Percentiles rank a stretch among this genome's conserved stretches.
These are phyloP conservation scores for Dentipellis sp. DNA, from an alignment of 768 basidiomycete genomes.

Conservation along the genomic window DNA sequence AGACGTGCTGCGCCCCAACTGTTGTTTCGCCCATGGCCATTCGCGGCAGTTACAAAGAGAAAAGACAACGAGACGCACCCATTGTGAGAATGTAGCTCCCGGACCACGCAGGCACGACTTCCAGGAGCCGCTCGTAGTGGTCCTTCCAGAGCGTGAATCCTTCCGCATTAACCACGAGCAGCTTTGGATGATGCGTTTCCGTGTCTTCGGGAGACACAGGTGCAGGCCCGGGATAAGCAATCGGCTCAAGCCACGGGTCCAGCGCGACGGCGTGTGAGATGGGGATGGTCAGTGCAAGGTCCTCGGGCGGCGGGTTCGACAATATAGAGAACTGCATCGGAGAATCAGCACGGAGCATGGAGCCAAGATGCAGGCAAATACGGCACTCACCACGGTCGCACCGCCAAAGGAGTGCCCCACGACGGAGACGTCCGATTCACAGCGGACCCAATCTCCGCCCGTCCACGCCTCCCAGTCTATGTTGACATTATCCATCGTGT, in stretches of 20 bases:
- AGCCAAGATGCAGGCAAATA: not conserved
- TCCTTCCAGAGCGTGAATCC: constrained; percentile 71
- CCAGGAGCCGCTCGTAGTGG: constrained; percentile 54
- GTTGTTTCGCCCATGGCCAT: not conserved
- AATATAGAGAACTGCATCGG: constrained; percentile 44
- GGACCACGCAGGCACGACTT: constrained; percentile 40
- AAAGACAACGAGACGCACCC: not conserved
- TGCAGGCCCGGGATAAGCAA: constrained; percentile 46
- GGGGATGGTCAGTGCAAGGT: constrained; percentile 32
- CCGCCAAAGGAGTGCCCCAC: constrained; percentile 52
- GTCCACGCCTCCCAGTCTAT: constrained; percentile 36
- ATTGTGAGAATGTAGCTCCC: constrained; percentile 8
- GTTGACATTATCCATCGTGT: constrained; percentile 40
- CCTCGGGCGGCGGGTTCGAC: constrained; percentile 34
- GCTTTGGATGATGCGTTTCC: constrained; percentile 6
- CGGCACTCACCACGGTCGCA: constrained; percentile 36
- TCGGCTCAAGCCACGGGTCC: constrained; percentile 82
- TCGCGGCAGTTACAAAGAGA: not conserved
- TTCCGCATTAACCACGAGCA: constrained; percentile 71
- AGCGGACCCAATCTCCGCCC: constrained; percentile 21
- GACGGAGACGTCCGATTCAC: constrained; percentile 27
- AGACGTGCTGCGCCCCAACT: constrained; percentile 17
- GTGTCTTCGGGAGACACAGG: constrained; percentile 14
- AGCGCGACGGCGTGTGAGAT: constrained; percentile 51
- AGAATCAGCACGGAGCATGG: not conserved